These are phyloP conservation scores for Phlyctochytrium planicorne DNA, from an alignment of 192 early-diverging fungal species.

Conservation along the genomic window DNA sequence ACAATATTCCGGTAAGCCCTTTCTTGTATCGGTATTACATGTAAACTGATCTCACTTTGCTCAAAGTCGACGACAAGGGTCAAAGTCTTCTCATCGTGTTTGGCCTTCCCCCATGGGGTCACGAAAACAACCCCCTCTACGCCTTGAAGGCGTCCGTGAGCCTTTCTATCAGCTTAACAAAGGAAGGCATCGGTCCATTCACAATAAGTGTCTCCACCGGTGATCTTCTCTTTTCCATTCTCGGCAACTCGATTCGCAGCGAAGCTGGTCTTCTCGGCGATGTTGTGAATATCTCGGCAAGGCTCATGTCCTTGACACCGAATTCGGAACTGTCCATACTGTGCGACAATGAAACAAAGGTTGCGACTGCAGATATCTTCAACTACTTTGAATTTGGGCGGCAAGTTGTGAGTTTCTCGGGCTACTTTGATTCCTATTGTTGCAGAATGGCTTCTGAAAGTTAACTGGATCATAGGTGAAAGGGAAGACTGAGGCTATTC, in stretches of 20 bases:
- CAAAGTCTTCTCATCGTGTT: slow-evolving; percentile 30
- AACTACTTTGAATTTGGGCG: slow-evolving; percentile 21
- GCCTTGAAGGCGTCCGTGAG: slow-evolving; percentile 23
- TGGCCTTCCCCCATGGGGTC: slow-evolving; percentile 32
- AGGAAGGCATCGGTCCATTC: slow-evolving; percentile 14
- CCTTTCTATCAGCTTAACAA: slow-evolving; percentile 14
- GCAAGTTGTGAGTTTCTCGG: slow-evolving; percentile 15
- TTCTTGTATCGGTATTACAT: background rate
- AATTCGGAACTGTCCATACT: slow-evolving; percentile 14
- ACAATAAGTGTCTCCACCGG: slow-evolving; percentile 15
- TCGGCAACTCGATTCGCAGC: background rate
- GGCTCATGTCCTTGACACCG: background rate
- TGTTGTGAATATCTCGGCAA: background rate
- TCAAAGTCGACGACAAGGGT: slow-evolving; percentile 33
- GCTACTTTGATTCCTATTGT: background rate
- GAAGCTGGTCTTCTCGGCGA: background rate
- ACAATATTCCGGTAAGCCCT: slow-evolving; percentile 32
- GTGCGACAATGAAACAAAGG: background rate
- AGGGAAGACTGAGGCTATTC: slow-evolving; percentile 6
- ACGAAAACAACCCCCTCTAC: slow-evolving; percentile 33
- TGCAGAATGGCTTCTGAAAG: background rate
- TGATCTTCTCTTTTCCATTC: background rate
- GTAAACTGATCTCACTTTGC: no score
- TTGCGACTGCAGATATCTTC: background rate
- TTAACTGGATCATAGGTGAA: background rate